Evolutionary conservation across 129 eudicot genomes (phyloP).

Genomic region (Centaurea solstitialis): DNA sequence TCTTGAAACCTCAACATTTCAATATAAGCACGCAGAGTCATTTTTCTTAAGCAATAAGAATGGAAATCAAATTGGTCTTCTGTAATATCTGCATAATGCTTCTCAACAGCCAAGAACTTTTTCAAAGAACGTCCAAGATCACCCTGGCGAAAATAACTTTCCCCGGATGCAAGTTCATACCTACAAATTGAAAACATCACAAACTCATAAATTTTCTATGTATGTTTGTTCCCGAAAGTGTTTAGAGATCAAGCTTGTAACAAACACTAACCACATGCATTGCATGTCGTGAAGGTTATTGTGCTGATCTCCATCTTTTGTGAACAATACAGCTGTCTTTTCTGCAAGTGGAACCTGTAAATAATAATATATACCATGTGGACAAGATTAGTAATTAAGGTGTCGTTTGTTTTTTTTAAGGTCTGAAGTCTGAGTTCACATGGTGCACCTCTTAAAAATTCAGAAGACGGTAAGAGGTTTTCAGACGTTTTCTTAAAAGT

Average conservation of each 20-base stretch:
- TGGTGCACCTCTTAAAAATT: too few species aligned
- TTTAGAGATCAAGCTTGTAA: slow-evolving; percentile 9
- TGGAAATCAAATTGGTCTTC: slow-evolving; percentile 99
- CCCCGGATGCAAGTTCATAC: slow-evolving; percentile 98
- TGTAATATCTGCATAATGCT: slow-evolving; percentile 95
- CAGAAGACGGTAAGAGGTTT: too few species aligned
- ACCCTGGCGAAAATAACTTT: slow-evolving; percentile 93
- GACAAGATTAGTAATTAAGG: neutral
- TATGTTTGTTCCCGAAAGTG: neutral
- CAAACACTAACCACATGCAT: slow-evolving; percentile 94
- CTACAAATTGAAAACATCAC: slow-evolving; percentile 36
- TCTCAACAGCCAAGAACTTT: slow-evolving; percentile 89
- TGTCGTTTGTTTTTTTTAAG: too few species aligned
- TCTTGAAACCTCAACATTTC: slow-evolving; percentile 96
- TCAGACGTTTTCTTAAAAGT: too few species aligned
- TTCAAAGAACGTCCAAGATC: slow-evolving; percentile 95
- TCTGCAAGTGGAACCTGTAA: slow-evolving; percentile 86
- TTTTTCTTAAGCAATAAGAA: slow-evolving; percentile 95
- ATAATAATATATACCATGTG: neutral
- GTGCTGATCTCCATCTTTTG: slow-evolving; percentile 98
- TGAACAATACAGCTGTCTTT: slow-evolving; percentile 94
- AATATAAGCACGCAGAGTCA: slow-evolving; percentile 95
- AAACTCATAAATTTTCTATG: neutral
- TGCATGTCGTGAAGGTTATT: slow-evolving; percentile 97
- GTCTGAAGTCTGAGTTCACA: too few species aligned